Conservation (phyloP, 805 yeast species). For the Saccharomycopsis sp. region DNA sequence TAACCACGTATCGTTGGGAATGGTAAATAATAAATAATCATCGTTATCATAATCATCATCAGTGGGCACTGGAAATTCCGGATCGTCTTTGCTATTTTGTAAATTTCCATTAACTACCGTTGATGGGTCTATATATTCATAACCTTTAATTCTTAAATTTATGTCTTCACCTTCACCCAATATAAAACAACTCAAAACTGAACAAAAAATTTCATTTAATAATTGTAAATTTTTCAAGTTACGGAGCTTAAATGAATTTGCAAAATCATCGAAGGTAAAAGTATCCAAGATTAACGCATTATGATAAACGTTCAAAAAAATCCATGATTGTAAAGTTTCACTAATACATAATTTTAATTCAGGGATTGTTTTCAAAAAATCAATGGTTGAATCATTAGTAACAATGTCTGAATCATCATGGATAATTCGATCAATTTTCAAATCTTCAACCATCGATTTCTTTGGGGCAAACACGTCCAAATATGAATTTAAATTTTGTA, state of each 20-base stretch:
- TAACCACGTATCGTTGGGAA: slow-evolving; percentile 9
- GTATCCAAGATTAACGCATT: slow-evolving; percentile 59
- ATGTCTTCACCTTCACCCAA: slow-evolving; percentile 35
- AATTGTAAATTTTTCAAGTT: slow-evolving; percentile 42
- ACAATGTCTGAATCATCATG: not conserved
- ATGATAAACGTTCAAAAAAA: slow-evolving; percentile 64
- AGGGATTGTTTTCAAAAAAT: not conserved
- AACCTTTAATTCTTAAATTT: slow-evolving; percentile 15
- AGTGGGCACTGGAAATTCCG: slow-evolving; percentile 16
- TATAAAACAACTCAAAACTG: slow-evolving; percentile 50
- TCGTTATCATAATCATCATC: slow-evolving; percentile 17
- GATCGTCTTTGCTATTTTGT: not conserved
- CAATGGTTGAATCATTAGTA: not conserved
- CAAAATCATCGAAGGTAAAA: slow-evolving; percentile 73
- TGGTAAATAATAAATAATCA: slow-evolving; percentile 17
- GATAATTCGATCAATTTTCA: slow-evolving; percentile 4
- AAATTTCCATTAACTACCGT: not conserved
- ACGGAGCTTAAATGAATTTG: slow-evolving; percentile 48
- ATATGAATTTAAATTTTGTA: slow-evolving; percentile 8
- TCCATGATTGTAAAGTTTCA: slow-evolving; percentile 64
- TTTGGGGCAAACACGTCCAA: slow-evolving; percentile 16
- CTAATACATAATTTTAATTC: slow-evolving; percentile 22
- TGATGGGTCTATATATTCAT: slow-evolving; percentile 21
- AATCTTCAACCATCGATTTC: slow-evolving; percentile 19
- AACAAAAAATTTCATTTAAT: slow-evolving; percentile 63